Evolutionary conservation across 2,329 filamentous ascomycete genomes (phyloP), one percentile per base, ranked within the genome.

Genomic region (Alternaria gaisen): DNA sequence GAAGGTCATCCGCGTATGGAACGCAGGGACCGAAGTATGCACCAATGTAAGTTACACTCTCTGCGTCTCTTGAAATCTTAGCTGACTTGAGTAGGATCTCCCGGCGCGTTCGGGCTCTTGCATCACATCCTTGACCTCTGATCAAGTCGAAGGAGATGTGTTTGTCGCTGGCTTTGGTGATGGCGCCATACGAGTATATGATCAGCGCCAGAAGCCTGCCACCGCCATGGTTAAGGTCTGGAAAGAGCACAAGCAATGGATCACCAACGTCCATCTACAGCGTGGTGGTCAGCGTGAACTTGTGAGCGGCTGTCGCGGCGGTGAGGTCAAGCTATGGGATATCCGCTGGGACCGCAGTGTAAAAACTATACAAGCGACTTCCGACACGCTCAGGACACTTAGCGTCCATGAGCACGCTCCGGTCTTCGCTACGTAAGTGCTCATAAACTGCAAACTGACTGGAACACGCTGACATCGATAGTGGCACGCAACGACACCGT

Each of bases 141-240:
- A 99, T 79, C 95, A 98, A 83, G 97, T 99, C 80, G 97, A 96
- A 53, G 95, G 95, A 43, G 94, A 97, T 73, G 89, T 97, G 46
- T 97, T 99, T 72, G 91, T 97, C 11, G 95, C 95, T 41, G 95
- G 95, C 3, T 99, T 98, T 72, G 95, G 95, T 18, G 96, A 99
- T 72, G 95, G 95, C 34, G 94, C 93, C 1, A 90, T 99, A 43
- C 88, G 95, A 53, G 93, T 97, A 5, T 99, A 97, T 75, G 95
- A 99, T 78, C 92, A 94, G 66, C 89, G 95, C 12, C 82, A 92
- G 64, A 89, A 90, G 64, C 91, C 93, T 3, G 91, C 93, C 61
- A 93, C 95, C 55, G 91, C 91, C 18, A 97, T 98, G 94, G 91
- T 97, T 56, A 92, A 91, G 80, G 94, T 94, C 69, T 99, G 95